These are phyloP conservation scores for Punica granatum DNA, from an alignment of 345 rosid genomes.

Conservation along the genomic window DNA sequence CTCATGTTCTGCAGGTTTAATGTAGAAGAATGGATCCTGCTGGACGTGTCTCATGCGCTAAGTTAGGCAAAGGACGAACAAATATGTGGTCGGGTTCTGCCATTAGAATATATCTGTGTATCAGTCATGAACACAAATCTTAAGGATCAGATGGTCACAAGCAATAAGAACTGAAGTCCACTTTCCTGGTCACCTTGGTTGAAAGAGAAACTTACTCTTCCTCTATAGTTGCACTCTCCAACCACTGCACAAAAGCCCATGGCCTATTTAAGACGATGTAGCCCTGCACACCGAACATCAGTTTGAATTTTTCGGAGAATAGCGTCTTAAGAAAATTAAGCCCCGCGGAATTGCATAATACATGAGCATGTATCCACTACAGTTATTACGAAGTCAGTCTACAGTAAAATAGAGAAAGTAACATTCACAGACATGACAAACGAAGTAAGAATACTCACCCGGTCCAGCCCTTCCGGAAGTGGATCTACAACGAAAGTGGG, in stretches of 20 bases:
- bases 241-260: conserved; percentile 85
- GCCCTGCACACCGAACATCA: conserved; percentile 32
- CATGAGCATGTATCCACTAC: background rate
- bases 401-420: background rate
- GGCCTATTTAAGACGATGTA: conserved; percentile 74
- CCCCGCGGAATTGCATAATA: background rate
- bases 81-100: conserved; percentile 83
- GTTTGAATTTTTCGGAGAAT: too few relatives aligned
- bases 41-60: conserved; percentile 48
- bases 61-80: conserved; percentile 63
- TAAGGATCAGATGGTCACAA: background rate
- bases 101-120: conserved; percentile 65
- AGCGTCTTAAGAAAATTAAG: background rate
- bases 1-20: conserved; percentile 48
- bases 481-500: conserved; percentile 72
- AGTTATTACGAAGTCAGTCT: background rate
- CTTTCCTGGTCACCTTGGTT: background rate
- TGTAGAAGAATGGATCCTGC: conserved; percentile 78
- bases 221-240: conserved; percentile 58
- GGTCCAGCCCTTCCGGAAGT: conserved; percentile 68
- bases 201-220: conserved; percentile 38
- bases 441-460: conserved; percentile 44
- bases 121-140: background rate
- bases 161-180: background rate
- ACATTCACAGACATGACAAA: background rate